Percentiles rank a stretch among this genome's conserved stretches.
These are phyloP conservation scores for Serendipita vermifera DNA, from an alignment of 768 basidiomycete genomes.

Conservation along the genomic window DNA sequence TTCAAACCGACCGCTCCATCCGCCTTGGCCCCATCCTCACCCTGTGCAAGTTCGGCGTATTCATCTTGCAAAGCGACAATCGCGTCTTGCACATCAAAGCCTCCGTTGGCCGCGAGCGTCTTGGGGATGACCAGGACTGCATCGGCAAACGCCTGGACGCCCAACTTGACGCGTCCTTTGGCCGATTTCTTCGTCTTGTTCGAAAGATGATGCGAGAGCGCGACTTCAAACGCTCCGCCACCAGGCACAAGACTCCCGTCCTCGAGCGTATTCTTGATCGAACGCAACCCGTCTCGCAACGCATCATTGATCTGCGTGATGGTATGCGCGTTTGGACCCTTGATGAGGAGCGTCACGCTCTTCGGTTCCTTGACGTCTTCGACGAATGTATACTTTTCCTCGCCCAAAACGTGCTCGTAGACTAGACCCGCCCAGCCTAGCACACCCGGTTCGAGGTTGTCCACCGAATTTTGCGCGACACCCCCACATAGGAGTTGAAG, in stretches of 20 bases:
- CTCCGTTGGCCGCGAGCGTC: conserved; percentile 89
- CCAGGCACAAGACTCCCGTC: conserved; percentile 82
- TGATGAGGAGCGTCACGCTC: conserved; percentile 90
- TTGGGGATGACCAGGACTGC: conserved; percentile 91
- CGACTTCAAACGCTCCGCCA: conserved; percentile 95
- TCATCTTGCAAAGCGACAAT: conserved; percentile 80
- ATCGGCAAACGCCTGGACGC: conserved; percentile 93
- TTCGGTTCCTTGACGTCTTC: conserved; percentile 94
- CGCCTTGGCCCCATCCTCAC: conserved; percentile 79
- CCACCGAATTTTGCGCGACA: conserved; percentile 92
- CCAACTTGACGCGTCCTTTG: conserved; percentile 93
- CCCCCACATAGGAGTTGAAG: conserved; percentile 92
- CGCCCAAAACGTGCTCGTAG: conserved; percentile 97
- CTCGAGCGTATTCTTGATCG: conserved; percentile 94
- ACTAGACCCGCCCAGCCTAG: conserved; percentile 97
- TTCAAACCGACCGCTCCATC: conserved; percentile 92
- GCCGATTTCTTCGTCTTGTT: conserved; percentile 69
- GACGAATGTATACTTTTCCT: conserved; percentile 96
- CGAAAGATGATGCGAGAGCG: conserved; percentile 74
- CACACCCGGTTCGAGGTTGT: conserved; percentile 80
- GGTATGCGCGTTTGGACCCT: conserved; percentile 94
- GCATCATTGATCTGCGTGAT: conserved; percentile 96
- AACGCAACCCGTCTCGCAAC: conserved; percentile 89
- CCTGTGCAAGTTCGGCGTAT: conserved; percentile 11
- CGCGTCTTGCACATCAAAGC: conserved; percentile 92